Percentiles rank a stretch among this genome's conserved stretches.
Conservation (phyloP, 164 flowering plant genomes). For the Houttuynia cordata region DNA sequence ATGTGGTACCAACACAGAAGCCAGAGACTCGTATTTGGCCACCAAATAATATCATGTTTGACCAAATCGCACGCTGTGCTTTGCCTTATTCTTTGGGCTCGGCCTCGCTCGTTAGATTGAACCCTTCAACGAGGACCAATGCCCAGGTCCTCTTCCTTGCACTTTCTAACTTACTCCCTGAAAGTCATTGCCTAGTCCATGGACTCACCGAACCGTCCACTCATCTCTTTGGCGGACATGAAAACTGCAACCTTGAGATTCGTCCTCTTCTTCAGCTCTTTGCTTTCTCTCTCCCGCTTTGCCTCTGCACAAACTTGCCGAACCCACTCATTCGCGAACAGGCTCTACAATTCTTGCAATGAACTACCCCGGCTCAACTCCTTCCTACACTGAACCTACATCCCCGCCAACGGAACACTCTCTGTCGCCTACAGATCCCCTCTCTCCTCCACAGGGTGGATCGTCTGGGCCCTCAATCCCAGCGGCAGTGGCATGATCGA, state of each 20-base stretch:
- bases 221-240: neutral
- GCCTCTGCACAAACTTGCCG: conserved; percentile 10
- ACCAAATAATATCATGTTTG: no score
- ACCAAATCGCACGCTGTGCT: no score
- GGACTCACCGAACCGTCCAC: conserved; percentile 8
- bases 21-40: no score
- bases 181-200: no score
- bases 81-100: no score
- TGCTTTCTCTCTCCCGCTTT: conserved; percentile 1
- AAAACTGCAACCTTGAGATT: neutral
- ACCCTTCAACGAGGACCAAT: no score
- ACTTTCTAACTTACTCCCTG: no score
- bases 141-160: no score
- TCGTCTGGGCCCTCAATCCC: conserved; percentile 38
- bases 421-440: conserved; percentile 11
- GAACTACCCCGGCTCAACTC: conserved; percentile 5
- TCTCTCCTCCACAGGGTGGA: conserved; percentile 10
- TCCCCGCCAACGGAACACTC: neutral
- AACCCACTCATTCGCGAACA: conserved; percentile 2
- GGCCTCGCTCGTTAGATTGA: no score
- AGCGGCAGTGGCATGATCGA: conserved; percentile 25
- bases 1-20: no score
- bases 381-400: conserved; percentile 9
- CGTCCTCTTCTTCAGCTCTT: conserved; percentile 4
- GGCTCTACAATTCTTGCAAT: conserved; percentile 2